Base-by-base conservation (phyloP, 768 basidiomycete species). In the Termitomyces sp. region DNA sequence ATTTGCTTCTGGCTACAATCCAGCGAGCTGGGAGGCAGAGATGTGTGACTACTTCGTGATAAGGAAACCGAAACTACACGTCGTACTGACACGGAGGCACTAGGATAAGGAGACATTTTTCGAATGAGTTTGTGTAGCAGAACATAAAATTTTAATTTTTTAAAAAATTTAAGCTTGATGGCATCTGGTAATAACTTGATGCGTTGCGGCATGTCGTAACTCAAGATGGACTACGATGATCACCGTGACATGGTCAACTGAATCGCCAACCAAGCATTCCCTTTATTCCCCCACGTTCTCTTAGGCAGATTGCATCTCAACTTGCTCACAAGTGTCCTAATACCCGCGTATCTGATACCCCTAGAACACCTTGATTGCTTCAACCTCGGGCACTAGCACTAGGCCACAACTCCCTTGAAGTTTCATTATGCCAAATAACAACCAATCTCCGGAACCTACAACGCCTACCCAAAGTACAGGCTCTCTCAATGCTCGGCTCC, bases 11-110 rank as follows among this genome's bases (percentile, higher is more conserved):
- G 66, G 57, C 4, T 72, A 66, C 54, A 60, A 69, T 42, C 54
- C 56, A 34, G 29, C 46, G 11, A 53, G 60, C 5, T 73, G 70
- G 71, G 68, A 71, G 42, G 59, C 63, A 29, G 61, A 65, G 11
- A 59, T 72, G 43, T 59, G 59, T 11, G 73, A 73, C 53, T 63
- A 62, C 52, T 70, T 73, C 54, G 69, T 69, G 19, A 67, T 68
- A 9, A 65, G 60, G 59, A 73, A 70, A 45, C 69, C 71, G 5
- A 59, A 62, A 29, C 50, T 73, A n/a, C 68, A 69, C 5, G 66
- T 67, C 25, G 43, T 59, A 10, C 23, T 59, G 12, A 23, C 34
- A 25, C 14, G 16, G 7, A 37, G 32, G 9, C 7, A 10, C 10
- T 16, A 14, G 16, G 31, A 27, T 31, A 7, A 21, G 12, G 10